phyloP scores from a whole-genome alignment of 495 filamentous ascomycete genomes.

The Wilcoxina mikolae region DNA sequence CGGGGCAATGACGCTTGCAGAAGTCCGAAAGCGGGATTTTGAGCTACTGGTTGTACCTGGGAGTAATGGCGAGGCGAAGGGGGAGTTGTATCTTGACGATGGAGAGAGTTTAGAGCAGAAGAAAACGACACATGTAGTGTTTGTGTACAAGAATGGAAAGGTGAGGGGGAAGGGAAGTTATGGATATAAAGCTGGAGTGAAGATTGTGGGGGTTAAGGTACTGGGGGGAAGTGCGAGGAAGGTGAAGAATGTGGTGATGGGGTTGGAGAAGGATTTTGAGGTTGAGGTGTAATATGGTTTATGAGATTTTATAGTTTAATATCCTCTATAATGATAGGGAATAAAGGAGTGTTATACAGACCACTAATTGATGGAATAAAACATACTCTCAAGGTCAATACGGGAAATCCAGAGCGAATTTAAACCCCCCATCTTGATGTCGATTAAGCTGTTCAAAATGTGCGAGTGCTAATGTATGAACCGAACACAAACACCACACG shows the following conservation, averaged over 20 bases:
- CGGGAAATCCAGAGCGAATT: no score
- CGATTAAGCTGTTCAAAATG: no score
- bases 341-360: no score
- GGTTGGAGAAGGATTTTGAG: conserved; percentile 6
- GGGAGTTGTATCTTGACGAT: conserved; percentile 68
- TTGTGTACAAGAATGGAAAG: conserved; percentile 32
- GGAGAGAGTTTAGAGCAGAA: conserved; percentile 53
- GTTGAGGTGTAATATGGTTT: conserved; percentile 3
- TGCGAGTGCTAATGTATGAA: no score
- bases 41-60: conserved; percentile 54
- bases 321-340: no score
- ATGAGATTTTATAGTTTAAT: no score
- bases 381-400: background rate
- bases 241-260: conserved; percentile 2
- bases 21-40: conserved; percentile 51
- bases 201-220: conserved; percentile 43
- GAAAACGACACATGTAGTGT: conserved; percentile 35
- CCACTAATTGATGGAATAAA: background rate
- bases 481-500: no score
- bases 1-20: conserved; percentile 53
- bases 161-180: conserved; percentile 36
- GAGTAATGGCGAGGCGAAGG: conserved; percentile 42
- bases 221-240: conserved; percentile 26
- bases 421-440: no score
- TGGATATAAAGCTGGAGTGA: conserved; percentile 35